These are phyloP conservation scores for Lipomyces chichibuensis DNA, from an alignment of 805 yeast genomes.

Conservation along the genomic window DNA sequence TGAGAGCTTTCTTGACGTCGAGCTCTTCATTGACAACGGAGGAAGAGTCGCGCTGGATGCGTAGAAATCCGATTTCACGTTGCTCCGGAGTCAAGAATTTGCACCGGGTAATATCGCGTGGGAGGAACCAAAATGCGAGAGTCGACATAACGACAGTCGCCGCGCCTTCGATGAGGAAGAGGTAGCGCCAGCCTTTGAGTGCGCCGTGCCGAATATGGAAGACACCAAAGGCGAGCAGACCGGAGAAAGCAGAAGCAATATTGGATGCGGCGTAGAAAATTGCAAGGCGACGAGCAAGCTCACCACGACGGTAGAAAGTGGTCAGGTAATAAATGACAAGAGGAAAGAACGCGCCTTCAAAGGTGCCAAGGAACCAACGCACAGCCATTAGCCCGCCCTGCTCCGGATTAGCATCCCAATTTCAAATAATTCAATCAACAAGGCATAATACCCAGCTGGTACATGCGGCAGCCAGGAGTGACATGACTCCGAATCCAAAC, in stretches of 20 bases:
- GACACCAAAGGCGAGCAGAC: slow-evolving; percentile 48
- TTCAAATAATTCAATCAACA: neutral
- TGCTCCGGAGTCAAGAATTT: slow-evolving; percentile 60
- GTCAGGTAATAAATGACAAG: slow-evolving; percentile 50
- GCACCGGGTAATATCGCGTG: slow-evolving; percentile 54
- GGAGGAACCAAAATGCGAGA: slow-evolving; percentile 53
- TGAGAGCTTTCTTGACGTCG: slow-evolving; percentile 48
- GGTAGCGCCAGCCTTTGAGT: slow-evolving; percentile 61
- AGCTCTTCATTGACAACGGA: slow-evolving; percentile 45
- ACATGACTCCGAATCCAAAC: slow-evolving; percentile 51
- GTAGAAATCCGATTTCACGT: slow-evolving; percentile 59
- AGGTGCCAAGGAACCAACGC: slow-evolving; percentile 54
- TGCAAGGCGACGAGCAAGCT: slow-evolving; percentile 51
- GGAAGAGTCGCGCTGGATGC: slow-evolving; percentile 66
- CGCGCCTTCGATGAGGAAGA: slow-evolving; percentile 63
- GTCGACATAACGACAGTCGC: slow-evolving; percentile 59
- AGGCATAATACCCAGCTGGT: slow-evolving; percentile 46
- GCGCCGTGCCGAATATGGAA: neutral
- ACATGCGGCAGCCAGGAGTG: slow-evolving; percentile 47
- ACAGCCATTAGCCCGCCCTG: slow-evolving; percentile 45
- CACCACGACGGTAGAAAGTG: slow-evolving; percentile 52
- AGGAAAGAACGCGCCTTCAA: slow-evolving; percentile 57
- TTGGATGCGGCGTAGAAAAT: slow-evolving; percentile 54
- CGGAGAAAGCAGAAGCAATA: slow-evolving; percentile 60
- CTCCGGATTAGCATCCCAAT: neutral